Conservation (phyloP, 2,329 filamentous ascomycete genomes). For the Microsporum audouinii region DNA sequence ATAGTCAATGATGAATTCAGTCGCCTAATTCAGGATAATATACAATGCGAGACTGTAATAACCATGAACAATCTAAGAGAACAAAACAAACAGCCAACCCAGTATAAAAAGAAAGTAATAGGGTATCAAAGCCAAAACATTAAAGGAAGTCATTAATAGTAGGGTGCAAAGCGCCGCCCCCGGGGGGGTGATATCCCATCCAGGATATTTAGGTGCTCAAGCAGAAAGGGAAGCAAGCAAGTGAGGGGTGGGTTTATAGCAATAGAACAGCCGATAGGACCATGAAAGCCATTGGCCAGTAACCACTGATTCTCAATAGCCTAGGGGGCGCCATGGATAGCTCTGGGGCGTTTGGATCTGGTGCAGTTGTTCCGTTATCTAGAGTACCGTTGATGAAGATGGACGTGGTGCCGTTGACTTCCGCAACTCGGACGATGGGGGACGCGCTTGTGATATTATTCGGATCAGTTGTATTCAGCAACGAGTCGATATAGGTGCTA, state of each 20-base stretch:
- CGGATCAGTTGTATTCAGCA: slow-evolving; percentile 33
- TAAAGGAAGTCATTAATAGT: neutral
- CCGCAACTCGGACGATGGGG: slow-evolving; percentile 27
- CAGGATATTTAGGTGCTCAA: neutral
- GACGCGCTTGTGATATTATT: slow-evolving; percentile 26
- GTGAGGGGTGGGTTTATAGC: slow-evolving; percentile 18
- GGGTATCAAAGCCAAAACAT: slow-evolving; percentile 1
- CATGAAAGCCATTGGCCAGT: slow-evolving; percentile 32
- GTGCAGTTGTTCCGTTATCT: slow-evolving; percentile 34
- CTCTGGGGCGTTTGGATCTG: slow-evolving; percentile 19
- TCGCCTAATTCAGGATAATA: neutral
- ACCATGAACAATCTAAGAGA: neutral
- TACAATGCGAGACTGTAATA: neutral
- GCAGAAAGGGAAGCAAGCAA: no score
- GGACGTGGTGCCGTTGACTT: slow-evolving; percentile 33
- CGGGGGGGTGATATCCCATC: neutral
- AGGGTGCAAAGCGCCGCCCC: neutral
- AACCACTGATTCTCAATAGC: slow-evolving; percentile 27
- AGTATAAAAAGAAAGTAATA: neutral
- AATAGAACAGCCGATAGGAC: slow-evolving; percentile 28
- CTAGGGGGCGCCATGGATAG: slow-evolving; percentile 15
- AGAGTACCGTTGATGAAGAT: slow-evolving; percentile 41
- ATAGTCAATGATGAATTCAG: neutral
- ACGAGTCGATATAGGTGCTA: slow-evolving; percentile 31
- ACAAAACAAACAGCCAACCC: neutral